Base-by-base conservation (phyloP, 2,329 filamentous ascomycete genomes). In the Xylariales sp. region DNA sequence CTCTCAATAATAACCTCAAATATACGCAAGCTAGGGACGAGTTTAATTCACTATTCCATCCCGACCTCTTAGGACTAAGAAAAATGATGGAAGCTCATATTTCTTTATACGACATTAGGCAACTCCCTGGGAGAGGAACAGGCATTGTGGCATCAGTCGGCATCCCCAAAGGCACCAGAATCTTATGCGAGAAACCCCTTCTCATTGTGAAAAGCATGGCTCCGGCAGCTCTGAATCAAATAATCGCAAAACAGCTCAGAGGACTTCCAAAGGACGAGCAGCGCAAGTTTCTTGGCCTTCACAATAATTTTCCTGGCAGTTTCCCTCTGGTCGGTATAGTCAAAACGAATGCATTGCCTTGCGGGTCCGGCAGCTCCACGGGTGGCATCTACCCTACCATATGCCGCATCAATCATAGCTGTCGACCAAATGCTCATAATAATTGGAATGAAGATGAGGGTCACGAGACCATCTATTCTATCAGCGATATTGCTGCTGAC, bases 101-200 rank as follows among this genome's bases (percentile, higher is more conserved):
- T n/a, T n/a, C n/a, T n/a, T n/a, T n/a, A n/a, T n/a, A n/a, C n/a
- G n/a, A n/a, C n/a, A n/a, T n/a, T n/a, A n/a, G n/a, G n/a, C n/a
- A n/a, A n/a, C n/a, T 60, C 3, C 47, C 50, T 13, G 60, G 54
- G 14, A 65, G 61, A 50, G 65, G 66, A 3, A 59, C 58, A 55
- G 63, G 64, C 6, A 52, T 70, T 6, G 42, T 69, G 33, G 63
- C 66, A 8, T 53, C 28, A 6, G 33, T 42, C 16, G 44, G 57
- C 32, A 66, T 69, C 40, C 38, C 51, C 4, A 60, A 49, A 40
- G 65, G 64, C 29, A 65, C 59, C 7, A 51, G 59, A 18, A 61
- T 70, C 37, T 44, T 69, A 20, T 57, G 48, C 14, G 65, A 70
- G 50, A 40, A 50, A 5, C 57, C 64, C 3, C 47, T 67, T 28